Evolutionary conservation across 2,329 filamentous ascomycete genomes (phyloP).

Genomic region (Metarhizium humberi): DNA sequence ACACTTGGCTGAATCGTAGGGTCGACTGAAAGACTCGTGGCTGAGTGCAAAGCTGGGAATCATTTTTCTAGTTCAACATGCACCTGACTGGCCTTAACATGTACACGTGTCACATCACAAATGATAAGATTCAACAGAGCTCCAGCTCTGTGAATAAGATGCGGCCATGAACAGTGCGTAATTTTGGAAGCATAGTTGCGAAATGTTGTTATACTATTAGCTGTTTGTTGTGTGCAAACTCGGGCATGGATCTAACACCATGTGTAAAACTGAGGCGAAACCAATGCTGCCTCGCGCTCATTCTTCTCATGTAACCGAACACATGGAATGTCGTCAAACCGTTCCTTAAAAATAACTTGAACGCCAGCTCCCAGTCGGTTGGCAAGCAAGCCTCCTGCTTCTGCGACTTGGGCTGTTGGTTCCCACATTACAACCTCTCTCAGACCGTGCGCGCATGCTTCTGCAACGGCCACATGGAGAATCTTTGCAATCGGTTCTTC

Average conservation of each 20-base stretch:
- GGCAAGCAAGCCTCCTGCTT: background rate
- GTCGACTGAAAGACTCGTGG: too few species aligned
- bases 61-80: too few species aligned
- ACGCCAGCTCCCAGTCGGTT: background rate
- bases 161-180: background rate
- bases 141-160: too few species aligned
- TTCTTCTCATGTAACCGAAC: background rate
- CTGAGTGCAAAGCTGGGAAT: too few species aligned
- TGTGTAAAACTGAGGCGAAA: background rate
- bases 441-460: constrained; percentile 13
- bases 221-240: background rate
- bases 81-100: too few species aligned
- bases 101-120: too few species aligned
- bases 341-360: background rate
- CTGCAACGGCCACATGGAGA: constrained; percentile 15
- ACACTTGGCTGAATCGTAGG: too few species aligned
- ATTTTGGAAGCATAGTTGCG: background rate
- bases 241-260: background rate
- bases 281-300: background rate
- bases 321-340: background rate
- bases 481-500: constrained; percentile 4
- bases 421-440: background rate
- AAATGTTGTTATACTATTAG: background rate
- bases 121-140: too few species aligned
- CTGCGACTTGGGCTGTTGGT: background rate